Conservation (phyloP, 1,284 basidiomycete genomes). For the Leccinum pseudoinsigne region DNA sequence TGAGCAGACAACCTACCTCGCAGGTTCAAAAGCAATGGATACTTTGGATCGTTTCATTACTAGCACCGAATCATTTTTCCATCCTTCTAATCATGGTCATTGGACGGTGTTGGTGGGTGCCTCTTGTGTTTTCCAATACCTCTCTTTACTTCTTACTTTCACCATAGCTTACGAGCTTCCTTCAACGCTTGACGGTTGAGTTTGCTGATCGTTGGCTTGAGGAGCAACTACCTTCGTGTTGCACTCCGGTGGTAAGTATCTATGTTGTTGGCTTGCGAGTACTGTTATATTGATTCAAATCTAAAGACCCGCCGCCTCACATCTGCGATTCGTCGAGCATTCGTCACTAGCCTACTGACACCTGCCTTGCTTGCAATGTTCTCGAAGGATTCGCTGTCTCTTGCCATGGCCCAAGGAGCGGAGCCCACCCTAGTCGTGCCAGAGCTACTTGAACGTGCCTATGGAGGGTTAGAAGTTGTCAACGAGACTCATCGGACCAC, state of each 20-base stretch:
- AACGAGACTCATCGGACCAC: slow-evolving; percentile 95
- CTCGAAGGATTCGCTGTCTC: slow-evolving; percentile 77
- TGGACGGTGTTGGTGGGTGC: slow-evolving; percentile 67
- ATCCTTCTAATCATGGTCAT: slow-evolving; percentile 78
- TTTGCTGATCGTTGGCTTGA: slow-evolving; percentile 84
- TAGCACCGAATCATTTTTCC: slow-evolving; percentile 92
- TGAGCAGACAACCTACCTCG: slow-evolving; percentile 61
- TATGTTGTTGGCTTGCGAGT: not conserved
- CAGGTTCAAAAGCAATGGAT: slow-evolving; percentile 89
- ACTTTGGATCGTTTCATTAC: slow-evolving; percentile 88
- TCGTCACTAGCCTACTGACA: slow-evolving; percentile 83
- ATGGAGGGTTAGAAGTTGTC: slow-evolving; percentile 89
- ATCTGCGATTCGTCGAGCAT: slow-evolving; percentile 76
- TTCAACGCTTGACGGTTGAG: slow-evolving; percentile 67
- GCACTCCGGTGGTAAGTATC: slow-evolving; percentile 69
- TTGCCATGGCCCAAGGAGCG: slow-evolving; percentile 68
- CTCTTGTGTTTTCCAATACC: not conserved
- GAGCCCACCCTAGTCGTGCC: slow-evolving; percentile 92
- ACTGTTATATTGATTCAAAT: slow-evolving; percentile 5
- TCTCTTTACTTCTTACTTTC: slow-evolving; percentile 20
- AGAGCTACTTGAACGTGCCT: slow-evolving; percentile 89
- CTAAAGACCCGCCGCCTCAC: slow-evolving; percentile 75
- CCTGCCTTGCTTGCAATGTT: slow-evolving; percentile 96
- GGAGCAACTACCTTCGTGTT: slow-evolving; percentile 80
- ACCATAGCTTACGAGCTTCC: slow-evolving; percentile 32